Evolutionary conservation across 306 rosid species (phyloP), one percentile per base, ranked within the genome.

Genomic region (Gynostemma pentaphyllum): DNA sequence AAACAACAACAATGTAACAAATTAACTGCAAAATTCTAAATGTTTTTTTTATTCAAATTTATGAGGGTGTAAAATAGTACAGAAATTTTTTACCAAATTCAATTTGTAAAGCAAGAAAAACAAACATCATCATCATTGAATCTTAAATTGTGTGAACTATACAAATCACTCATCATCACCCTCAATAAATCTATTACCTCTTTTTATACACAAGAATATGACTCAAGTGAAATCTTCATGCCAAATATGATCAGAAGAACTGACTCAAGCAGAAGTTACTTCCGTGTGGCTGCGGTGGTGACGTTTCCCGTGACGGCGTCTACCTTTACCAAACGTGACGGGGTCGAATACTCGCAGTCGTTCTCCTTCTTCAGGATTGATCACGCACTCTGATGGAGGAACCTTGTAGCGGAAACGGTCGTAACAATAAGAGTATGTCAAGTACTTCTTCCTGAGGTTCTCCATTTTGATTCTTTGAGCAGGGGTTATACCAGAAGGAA

Each of bases 381-480:
- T 72, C 76, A 80, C 88, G 64, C 98, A 92, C 80, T 92, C 98
- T 0, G 90, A 16, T 0, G 83, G 87, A 64, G 90, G 78, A n/a
- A 59, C 64, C 49, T 69, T 82, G 87, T 92, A 92, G 42, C 98
- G 76, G 11, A 54, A 18, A 28, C 55, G 76, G 70, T 92, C 96
- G 28, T 88, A 88, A 74, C 98, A 92, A 44, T 92, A 88, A 40
- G 98, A 88, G 81, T 92, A 92, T 68, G 96, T 92, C 86, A 92
- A 74, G 81, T 88, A 88, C 70, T 83, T 92, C 82, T 57, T 76
- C 81, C 96, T 80, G 45, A 86, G 66, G 39, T 75, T 75, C 10
- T 81, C 82, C 96, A 92, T 88, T 62, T 78, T 82, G 42, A 54
- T 62, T 62, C 80, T 82, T 66, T 86, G 87, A 0, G 24, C 4